Base-by-base conservation (phyloP, 257 asterid species). In the Solanum pennellii region DNA sequence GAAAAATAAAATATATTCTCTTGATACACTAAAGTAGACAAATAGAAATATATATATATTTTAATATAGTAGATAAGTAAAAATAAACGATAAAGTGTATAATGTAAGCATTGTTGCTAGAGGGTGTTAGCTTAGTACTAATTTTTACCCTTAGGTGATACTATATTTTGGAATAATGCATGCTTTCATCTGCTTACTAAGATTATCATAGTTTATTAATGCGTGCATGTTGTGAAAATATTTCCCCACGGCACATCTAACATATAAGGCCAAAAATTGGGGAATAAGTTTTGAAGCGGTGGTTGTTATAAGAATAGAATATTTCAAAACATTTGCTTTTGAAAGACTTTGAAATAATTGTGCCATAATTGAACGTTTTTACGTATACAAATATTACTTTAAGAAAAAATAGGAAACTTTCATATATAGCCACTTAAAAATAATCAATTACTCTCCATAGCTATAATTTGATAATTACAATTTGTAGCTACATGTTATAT, bases 21-120 rank as follows among this genome's bases (percentile, higher is more conserved):
- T 65, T 65, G 0, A 12, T 65, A 12, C 0, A 7, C 0, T n/a
- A n/a, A 62, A 62, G 8, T 62, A n/a, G 15, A 62, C 3, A n/a
- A 65, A 8, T n/a, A 65, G 0, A n/a, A 1, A 59, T 1, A 59
- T 10, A 12, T 3, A n/a, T n/a, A n/a, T 3, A 23, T 60, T 9
- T 3, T 0, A 23, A 1, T 9, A 60, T 60, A 60, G 1, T 23
- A 5, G 2, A 60, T 14, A 7, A 21, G 7, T 59, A 9, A 10
- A 60, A 60, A 4, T 60, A 4, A 60, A 23, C 1, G 12, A 10
- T 56, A 10, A 62, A 62, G 29, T 3, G 1, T 9, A 62, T 23
- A 7, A 23, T 23, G 69, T n/a, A 23, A 60, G 7, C 13, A 23
- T 23, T 9, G 14, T 60, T 60, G 14, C 1, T 0, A 60, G 68